Percentiles rank a stretch among this genome's conserved stretches.
Conservation (phyloP, 2,329 filamentous ascomycete species). For the Fusarium temperatum region DNA sequence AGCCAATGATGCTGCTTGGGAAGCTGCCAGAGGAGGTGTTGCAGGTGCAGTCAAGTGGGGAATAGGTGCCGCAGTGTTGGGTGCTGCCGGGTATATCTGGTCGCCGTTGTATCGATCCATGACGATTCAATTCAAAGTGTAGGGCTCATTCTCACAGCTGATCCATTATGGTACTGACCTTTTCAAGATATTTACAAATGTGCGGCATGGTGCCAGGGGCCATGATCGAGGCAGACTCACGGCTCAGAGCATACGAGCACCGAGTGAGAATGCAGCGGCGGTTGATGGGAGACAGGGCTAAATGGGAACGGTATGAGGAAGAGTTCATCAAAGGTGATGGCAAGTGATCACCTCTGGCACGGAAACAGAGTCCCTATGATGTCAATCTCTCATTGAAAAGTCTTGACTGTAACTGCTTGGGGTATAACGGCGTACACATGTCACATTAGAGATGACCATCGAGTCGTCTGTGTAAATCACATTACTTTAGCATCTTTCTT, state of each 20-base stretch:
- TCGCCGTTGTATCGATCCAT: slow-evolving; percentile 78
- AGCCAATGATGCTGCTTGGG: slow-evolving; percentile 75
- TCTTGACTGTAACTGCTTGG: slow-evolving; percentile 10
- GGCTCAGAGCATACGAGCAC: slow-evolving; percentile 73
- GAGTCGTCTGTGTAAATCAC: slow-evolving; percentile 36
- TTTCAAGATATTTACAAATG: slow-evolving; percentile 78
- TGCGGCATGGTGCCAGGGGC: slow-evolving; percentile 84
- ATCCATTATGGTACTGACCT: neutral
- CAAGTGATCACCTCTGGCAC: slow-evolving; percentile 36
- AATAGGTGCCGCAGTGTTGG: slow-evolving; percentile 68
- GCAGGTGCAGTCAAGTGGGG: slow-evolving; percentile 79
- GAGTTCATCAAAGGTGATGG: slow-evolving; percentile 61
- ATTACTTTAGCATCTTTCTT: slow-evolving; percentile 27
- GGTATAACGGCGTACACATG: slow-evolving; percentile 26
- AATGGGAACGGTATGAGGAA: slow-evolving; percentile 73
- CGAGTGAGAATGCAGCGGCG: slow-evolving; percentile 71
- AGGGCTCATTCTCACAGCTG: slow-evolving; percentile 45
- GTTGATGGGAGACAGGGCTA: slow-evolving; percentile 69
- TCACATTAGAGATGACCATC: slow-evolving; percentile 27
- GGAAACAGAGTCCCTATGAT: neutral
- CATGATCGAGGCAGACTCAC: slow-evolving; percentile 78
- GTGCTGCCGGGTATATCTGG: slow-evolving; percentile 67
- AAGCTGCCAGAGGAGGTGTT: slow-evolving; percentile 73
- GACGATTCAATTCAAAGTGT: slow-evolving; percentile 83
- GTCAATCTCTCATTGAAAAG: neutral